Evolutionary conservation across 2,329 filamentous ascomycete genomes (phyloP).

Genomic region (Eutypella sp.): DNA sequence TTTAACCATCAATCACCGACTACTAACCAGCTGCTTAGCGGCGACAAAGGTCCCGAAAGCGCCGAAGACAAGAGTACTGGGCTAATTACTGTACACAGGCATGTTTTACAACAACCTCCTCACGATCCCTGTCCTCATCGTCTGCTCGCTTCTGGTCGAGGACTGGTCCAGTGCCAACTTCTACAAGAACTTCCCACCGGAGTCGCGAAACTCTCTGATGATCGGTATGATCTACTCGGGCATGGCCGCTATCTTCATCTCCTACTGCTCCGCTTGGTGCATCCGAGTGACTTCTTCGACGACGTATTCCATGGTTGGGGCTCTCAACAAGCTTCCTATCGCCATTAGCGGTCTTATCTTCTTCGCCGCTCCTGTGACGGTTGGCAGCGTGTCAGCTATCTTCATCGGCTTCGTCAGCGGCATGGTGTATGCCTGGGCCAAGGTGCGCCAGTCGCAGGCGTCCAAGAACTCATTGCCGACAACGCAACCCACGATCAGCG

Average conservation of each 20-base stretch:
- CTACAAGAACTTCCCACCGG: conserved; percentile 79
- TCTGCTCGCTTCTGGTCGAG: conserved; percentile 77
- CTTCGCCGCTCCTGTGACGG: conserved; percentile 89
- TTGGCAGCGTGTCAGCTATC: conserved; percentile 89
- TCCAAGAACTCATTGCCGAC: conserved; percentile 65
- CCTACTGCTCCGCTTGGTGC: conserved; percentile 99
- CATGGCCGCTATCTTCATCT: conserved; percentile 91
- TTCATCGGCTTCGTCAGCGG: conserved; percentile 86
- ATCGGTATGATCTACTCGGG: conserved; percentile 92
- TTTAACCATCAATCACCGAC: not conserved
- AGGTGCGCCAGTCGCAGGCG: conserved; percentile 71
- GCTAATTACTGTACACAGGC: conserved; percentile 54
- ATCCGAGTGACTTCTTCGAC: conserved; percentile 96
- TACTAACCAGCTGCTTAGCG: not conserved
- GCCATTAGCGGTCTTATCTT: conserved; percentile 89
- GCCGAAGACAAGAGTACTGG: not conserved
- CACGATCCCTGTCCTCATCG: conserved; percentile 84
- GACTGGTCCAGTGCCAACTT: conserved; percentile 90
- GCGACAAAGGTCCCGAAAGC: too few relatives aligned
- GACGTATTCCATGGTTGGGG: conserved; percentile 97
- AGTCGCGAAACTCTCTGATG: conserved; percentile 72
- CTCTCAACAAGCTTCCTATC: conserved; percentile 95
- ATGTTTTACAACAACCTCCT: conserved; percentile 99
- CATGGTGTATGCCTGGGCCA: conserved; percentile 82
- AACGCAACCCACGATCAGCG: conserved; percentile 69